Evolutionary conservation across 2,329 filamentous ascomycete species (phyloP).

Genomic region (Drechslerella dactyloides): DNA sequence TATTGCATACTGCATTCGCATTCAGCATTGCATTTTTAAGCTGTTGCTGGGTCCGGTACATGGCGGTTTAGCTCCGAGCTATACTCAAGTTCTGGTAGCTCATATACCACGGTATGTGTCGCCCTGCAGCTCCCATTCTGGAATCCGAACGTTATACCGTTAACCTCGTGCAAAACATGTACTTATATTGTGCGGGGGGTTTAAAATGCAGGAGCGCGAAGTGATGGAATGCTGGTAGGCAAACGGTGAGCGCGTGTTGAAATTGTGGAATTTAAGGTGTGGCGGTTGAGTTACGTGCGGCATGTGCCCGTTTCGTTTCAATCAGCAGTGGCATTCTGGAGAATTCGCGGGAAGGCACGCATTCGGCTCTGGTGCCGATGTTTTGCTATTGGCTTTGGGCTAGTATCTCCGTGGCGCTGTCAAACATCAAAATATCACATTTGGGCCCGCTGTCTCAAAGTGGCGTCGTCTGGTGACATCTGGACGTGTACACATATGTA

Average conservation of each 20-base stretch:
- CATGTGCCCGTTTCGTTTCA: conserved; percentile 19
- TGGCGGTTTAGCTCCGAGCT: neutral
- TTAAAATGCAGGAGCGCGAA: conserved; percentile 28
- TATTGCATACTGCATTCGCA: conserved; percentile 1
- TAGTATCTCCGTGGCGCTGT: neutral
- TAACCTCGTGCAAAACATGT: neutral
- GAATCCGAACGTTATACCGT: neutral
- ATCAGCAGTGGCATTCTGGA: neutral
- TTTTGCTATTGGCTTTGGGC: neutral
- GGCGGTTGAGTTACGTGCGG: conserved; percentile 10
- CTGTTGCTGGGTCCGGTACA: neutral
- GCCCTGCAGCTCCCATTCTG: conserved; percentile 29
- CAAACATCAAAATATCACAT: too few species aligned
- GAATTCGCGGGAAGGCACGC: neutral
- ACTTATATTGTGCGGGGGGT: conserved; percentile 1
- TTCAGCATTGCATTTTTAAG: conserved; percentile 1
- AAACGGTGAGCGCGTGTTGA: conserved; percentile 25
- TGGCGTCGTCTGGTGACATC: neutral
- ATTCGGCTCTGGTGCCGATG: neutral
- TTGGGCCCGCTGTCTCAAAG: neutral
- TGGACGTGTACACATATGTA: too few species aligned
- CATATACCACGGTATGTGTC: conserved; percentile 37
- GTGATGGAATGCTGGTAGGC: conserved; percentile 30
- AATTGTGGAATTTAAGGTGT: conserved; percentile 46
- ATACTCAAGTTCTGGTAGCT: neutral